A percentile compares a stretch with the other conserved stretches of the same genome.
Conservation (phyloP, 2,329 filamentous ascomycete species). For the Exserohilum turcica region DNA sequence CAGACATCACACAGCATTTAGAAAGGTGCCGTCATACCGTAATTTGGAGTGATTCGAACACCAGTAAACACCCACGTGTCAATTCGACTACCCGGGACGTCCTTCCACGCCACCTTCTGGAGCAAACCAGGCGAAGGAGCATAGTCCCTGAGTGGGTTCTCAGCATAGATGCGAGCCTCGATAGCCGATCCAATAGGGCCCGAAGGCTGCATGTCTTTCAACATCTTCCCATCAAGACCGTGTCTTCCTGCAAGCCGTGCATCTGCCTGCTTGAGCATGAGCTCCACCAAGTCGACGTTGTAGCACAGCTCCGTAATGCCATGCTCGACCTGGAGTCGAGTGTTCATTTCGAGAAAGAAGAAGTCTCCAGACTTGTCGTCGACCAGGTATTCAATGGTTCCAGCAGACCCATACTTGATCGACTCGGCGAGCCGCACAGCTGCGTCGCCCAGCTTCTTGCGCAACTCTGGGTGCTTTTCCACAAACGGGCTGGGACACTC, state of each 20-base stretch:
- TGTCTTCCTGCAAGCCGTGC: conserved; percentile 53
- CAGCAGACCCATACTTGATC: conserved; percentile 76
- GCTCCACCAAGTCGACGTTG: conserved; percentile 58
- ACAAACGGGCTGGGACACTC: conserved; percentile 81
- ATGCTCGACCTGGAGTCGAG: conserved; percentile 63
- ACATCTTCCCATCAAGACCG: conserved; percentile 50
- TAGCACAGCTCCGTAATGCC: conserved; percentile 64
- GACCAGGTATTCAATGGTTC: conserved; percentile 89
- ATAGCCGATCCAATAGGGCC: conserved; percentile 56
- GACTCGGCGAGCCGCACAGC: conserved; percentile 69
- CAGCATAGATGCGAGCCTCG: conserved; percentile 62
- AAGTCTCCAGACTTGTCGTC: conserved; percentile 82
- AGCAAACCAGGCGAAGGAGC: conserved; percentile 64
- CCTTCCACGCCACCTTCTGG: conserved; percentile 62
- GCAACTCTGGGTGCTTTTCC: conserved; percentile 58
- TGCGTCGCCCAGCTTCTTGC: conserved; percentile 65
- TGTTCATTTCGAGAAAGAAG: conserved; percentile 69
- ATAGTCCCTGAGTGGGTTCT: conserved; percentile 64
- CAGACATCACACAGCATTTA: background rate
- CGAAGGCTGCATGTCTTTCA: conserved; percentile 52
- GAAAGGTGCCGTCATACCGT: conserved; percentile 41
- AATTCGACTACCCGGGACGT: conserved; percentile 56
- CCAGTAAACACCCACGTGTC: conserved; percentile 69
- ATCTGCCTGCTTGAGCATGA: conserved; percentile 63
- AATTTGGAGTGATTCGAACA: conserved; percentile 61